Conservation (phyloP, 495 filamentous ascomycete species). For the Extremus antarcticus region DNA sequence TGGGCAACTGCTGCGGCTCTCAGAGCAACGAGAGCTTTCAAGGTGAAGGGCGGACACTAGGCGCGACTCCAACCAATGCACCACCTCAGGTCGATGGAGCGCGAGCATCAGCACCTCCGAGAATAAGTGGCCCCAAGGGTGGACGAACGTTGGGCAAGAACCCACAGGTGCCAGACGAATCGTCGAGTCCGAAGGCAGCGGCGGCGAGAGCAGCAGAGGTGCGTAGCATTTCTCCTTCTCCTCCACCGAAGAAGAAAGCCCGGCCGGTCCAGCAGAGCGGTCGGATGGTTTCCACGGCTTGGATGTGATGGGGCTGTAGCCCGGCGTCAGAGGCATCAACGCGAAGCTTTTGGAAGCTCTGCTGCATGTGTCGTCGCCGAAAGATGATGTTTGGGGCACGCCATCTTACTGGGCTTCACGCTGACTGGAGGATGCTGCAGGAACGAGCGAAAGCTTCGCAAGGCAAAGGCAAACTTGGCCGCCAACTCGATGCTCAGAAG, state of each 20-base stretch:
- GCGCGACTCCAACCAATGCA: constrained; percentile 7
- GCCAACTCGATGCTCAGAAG: constrained; percentile 18
- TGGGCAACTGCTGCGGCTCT: constrained; percentile 24
- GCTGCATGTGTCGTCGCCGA: neutral
- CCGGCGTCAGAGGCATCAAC: too few relatives aligned
- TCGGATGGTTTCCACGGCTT: constrained; percentile 14
- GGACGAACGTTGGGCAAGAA: constrained; percentile 12
- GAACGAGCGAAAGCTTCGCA: constrained; percentile 9
- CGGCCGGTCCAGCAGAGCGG: neutral
- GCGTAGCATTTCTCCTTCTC: constrained; percentile 8
- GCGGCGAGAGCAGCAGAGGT: constrained; percentile 25
- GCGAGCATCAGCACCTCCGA: constrained; percentile 8
- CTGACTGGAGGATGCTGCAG: neutral
- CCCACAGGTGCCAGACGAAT: constrained; percentile 4
- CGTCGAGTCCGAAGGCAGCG: constrained; percentile 12
- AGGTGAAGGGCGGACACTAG: constrained; percentile 20
- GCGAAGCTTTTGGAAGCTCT: neutral
- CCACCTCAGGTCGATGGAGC: constrained; percentile 7
- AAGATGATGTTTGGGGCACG: neutral
- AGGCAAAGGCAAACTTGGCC: constrained; percentile 19
- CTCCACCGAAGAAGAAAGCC: neutral
- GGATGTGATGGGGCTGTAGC: constrained; percentile 6
- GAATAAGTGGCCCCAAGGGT: constrained; percentile 7
- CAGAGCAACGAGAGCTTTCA: constrained; percentile 16
- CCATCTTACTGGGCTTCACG: neutral